Conservation (phyloP, 2,329 filamentous ascomycete genomes). For the Chalaropsis ovoidea region DNA sequence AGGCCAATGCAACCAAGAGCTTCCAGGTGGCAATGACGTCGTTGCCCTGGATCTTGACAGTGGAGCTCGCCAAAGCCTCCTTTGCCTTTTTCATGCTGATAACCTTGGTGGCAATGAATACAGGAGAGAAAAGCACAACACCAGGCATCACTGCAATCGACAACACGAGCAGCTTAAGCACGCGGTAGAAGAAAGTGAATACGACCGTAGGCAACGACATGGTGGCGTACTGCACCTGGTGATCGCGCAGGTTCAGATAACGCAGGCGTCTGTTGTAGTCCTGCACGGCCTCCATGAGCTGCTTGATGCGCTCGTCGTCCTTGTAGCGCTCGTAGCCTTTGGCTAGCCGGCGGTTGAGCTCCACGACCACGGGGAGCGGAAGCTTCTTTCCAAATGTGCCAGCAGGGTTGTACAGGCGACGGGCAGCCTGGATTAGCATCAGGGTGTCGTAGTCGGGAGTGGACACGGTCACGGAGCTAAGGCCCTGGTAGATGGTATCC, state of each 20-base stretch:
- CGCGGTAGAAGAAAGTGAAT: constrained; percentile 65
- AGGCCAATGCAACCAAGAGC: constrained; percentile 72
- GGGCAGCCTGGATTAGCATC: constrained; percentile 91
- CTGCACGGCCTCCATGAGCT: constrained; percentile 63
- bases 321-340: constrained; percentile 90
- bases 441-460: constrained; percentile 91
- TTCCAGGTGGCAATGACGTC: constrained; percentile 96
- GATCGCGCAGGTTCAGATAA: constrained; percentile 78
- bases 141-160: constrained; percentile 77
- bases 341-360: constrained; percentile 82
- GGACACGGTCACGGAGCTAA: constrained; percentile 82
- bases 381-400: constrained; percentile 70
- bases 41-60: constrained; percentile 76
- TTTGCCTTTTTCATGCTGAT: constrained; percentile 75
- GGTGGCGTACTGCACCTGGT: constrained; percentile 86
- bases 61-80: constrained; percentile 73
- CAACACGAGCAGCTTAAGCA: constrained; percentile 66
- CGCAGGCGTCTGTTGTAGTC: constrained; percentile 81
- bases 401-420: constrained; percentile 75
- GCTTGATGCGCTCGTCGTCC: constrained; percentile 72
- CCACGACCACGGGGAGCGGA: constrained; percentile 81
- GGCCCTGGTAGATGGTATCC: constrained; percentile 73
- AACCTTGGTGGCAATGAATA: constrained; percentile 73
- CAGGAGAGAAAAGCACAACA: constrained; percentile 73
- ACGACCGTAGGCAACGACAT: constrained; percentile 69